A percentile compares a stretch with the other conserved stretches of the same genome.
These are phyloP conservation scores for Alternaria rosae DNA, from an alignment of 2,329 filamentous ascomycete genomes.

Conservation along the genomic window DNA sequence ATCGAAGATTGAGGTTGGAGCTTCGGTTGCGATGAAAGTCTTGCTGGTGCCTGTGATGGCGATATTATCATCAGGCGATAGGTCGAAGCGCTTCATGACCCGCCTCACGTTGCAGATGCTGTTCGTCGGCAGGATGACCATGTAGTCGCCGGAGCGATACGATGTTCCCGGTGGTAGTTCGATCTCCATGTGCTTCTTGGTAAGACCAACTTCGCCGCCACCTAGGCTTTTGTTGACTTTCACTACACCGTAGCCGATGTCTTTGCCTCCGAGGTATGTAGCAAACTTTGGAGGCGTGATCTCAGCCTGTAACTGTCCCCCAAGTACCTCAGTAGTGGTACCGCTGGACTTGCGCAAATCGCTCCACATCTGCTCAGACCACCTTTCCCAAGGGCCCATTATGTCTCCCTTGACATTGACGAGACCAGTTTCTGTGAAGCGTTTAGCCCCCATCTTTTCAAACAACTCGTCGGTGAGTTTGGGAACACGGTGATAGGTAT, in stretches of 20 bases:
- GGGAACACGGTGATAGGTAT: constrained; percentile 73
- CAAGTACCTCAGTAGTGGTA: constrained; percentile 6
- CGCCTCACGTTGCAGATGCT: constrained; percentile 19
- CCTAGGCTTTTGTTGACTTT: constrained; percentile 30
- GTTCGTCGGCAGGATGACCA: constrained; percentile 75
- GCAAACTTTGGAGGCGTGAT: constrained; percentile 12
- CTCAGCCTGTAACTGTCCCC: background rate
- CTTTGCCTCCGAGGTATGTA: constrained; percentile 11
- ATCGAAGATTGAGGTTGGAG: constrained; percentile 3
- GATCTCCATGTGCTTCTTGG: constrained; percentile 25
- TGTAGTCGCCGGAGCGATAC: constrained; percentile 76
- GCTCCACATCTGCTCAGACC: constrained; percentile 11
- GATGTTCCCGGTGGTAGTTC: constrained; percentile 52
- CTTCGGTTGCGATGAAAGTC: constrained; percentile 5
- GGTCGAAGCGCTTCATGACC: constrained; percentile 23
- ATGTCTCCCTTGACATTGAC: constrained; percentile 15
- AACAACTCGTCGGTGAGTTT: constrained; percentile 66
- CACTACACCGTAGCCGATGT: constrained; percentile 22
- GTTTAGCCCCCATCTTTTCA: constrained; percentile 57
- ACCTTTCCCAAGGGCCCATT: constrained; percentile 12
- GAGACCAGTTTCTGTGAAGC: constrained; percentile 13
- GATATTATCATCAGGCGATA: constrained; percentile 13
- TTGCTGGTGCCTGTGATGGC: constrained; percentile 15
- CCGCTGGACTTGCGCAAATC: constrained; percentile 9
- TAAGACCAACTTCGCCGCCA: constrained; percentile 7